Percentiles rank a stretch among this genome's conserved stretches.
phyloP scores from a whole-genome alignment of 805 yeast species.

The Pichia eremophila region DNA sequence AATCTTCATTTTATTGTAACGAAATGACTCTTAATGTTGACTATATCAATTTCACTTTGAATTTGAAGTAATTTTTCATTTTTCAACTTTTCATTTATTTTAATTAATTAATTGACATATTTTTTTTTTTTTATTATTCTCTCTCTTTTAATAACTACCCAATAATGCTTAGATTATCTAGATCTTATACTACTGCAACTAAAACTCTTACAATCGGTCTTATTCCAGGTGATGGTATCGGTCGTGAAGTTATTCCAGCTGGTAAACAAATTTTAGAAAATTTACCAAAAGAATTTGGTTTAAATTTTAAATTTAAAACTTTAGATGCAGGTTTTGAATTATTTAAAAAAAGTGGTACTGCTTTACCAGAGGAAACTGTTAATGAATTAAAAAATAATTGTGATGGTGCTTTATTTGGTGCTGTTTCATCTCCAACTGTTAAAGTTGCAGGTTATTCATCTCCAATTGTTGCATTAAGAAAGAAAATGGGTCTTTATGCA shows the following conservation, averaged over 20 bases:
- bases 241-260: constrained; percentile 95
- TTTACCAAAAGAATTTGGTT: constrained; percentile 64
- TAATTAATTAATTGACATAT: no score
- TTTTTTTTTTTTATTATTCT: not conserved
- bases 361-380: constrained; percentile 90
- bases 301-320: constrained; percentile 77
- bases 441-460: constrained; percentile 96
- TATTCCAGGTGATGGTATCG: constrained; percentile 98
- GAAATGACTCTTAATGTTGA: no score
- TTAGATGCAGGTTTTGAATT: constrained; percentile 92
- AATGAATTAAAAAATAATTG: constrained; percentile 66
- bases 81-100: no score
- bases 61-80: no score
- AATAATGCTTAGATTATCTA: constrained; percentile 4
- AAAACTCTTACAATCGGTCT: constrained; percentile 52
- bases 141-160: not conserved
- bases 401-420: constrained; percentile 97
- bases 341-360: constrained; percentile 90
- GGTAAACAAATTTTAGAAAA: constrained; percentile 82
- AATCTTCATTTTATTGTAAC: no score
- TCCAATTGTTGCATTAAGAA: constrained; percentile 97
- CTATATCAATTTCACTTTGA: no score
- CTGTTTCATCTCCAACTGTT: constrained; percentile 89
- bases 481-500: constrained; percentile 89
- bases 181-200: constrained; percentile 27